Evolutionary conservation across 2,329 filamentous ascomycete species (phyloP), one percentile per base, ranked within the genome.

Genomic region (Stachybotrys elegans): DNA sequence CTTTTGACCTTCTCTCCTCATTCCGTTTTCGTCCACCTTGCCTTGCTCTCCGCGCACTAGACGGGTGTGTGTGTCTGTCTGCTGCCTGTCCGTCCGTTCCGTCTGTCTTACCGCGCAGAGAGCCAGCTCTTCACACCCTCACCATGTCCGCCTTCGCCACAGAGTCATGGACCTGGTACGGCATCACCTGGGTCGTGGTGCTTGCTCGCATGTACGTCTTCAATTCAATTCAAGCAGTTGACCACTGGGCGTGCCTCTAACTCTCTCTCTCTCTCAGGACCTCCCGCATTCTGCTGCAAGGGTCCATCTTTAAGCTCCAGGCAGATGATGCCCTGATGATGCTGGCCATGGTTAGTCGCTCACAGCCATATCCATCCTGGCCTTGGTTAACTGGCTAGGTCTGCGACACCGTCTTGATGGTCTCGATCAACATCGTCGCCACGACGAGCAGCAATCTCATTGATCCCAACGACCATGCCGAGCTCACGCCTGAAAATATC

Each of bases 361-460:
- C 16, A 22, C 36, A 42, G 43, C 23, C 20, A n/a, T 39, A 16
- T 39, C 31, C 29, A 37, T 44, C 43, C 19, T 17, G 34, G 42
- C 45, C 44, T 43, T n/a, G n/a, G n/a, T 22, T 23, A 39, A 16
- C 8, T 22, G 5, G 22, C 9, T 38, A 73, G 70, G 35, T 56
- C 1, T 68, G 67, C 54, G 78, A 81, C 51, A 82, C 79, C 0
- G 57, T 76, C 14, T 59, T 84, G 12, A 72, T 80, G 44, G 63
- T 75, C 20, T 60, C 66, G 7, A 70, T 83, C 53, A 81, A 81
- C 48, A 71, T 81, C 39, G 66, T 79, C 17, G 66, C 69, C 3
- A 64, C 69, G 25, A 77, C 75, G n/a, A 75, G 71, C 13, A 81
- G 75, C 34, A 84, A 84, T 53, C 66, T 83, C 16, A 78, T 83